These are phyloP conservation scores for Castanospermum australe DNA, from an alignment of 306 rosid species.

Conservation along the genomic window DNA sequence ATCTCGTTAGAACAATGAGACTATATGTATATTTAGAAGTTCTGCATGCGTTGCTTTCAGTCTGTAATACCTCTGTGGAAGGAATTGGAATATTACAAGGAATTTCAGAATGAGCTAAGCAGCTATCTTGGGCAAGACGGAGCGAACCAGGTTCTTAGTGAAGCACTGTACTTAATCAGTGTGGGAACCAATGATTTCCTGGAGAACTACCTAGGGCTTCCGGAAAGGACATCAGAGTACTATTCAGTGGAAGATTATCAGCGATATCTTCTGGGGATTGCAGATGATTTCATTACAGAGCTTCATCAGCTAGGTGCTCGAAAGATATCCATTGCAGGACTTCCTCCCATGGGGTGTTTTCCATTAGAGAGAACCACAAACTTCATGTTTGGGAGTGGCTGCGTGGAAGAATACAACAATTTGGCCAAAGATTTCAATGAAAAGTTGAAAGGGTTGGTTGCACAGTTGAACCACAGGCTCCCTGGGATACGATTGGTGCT, in stretches of 20 bases:
- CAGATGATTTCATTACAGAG: conserved; percentile 34
- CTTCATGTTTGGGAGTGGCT: conserved; percentile 24
- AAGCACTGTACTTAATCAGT: conserved; percentile 51
- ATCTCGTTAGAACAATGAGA: no score
- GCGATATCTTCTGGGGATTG: conserved; percentile 36
- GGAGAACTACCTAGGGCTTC: conserved; percentile 44
- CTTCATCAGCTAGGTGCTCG: conserved; percentile 46
- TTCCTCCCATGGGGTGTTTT: conserved; percentile 70
- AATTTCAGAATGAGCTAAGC: conserved; percentile 48
- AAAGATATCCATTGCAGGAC: conserved; percentile 46
- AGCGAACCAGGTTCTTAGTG: conserved; percentile 41
- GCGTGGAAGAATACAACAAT: conserved; percentile 42
- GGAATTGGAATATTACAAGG: conserved; percentile 54
- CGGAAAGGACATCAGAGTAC: conserved; percentile 42
- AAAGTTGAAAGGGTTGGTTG: conserved; percentile 40
- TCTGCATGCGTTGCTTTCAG: conserved; percentile 28
- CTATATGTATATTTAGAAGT: no score
- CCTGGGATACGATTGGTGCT: conserved; percentile 36
- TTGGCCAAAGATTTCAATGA: conserved; percentile 46
- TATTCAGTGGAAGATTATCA: conserved; percentile 51
- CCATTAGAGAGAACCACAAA: conserved; percentile 56
- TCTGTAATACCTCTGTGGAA: conserved; percentile 64
- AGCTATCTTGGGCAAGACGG: conserved; percentile 41
- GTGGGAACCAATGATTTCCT: conserved; percentile 68
- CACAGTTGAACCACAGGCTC: conserved; percentile 27